These are phyloP conservation scores for Dictyostelium firmibasis DNA, from an alignment of 78 protist species.

Conservation along the genomic window DNA sequence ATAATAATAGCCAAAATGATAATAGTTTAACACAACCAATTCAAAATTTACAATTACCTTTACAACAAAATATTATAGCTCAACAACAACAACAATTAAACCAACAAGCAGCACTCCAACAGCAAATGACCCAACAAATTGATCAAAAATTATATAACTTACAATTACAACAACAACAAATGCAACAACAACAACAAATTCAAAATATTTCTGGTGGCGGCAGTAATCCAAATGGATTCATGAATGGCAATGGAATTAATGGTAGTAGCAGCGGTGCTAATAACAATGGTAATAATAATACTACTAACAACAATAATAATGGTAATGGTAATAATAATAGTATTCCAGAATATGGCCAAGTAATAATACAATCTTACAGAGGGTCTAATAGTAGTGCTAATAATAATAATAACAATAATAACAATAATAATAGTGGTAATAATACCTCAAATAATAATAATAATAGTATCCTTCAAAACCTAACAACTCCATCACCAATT, in stretches of 20 bases:
- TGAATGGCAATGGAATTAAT: background rate
- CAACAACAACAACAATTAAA: constrained; percentile 28
- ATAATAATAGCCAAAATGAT: background rate
- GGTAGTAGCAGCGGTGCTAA: background rate
- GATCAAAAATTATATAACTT: background rate
- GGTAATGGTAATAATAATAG: background rate
- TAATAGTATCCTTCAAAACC: background rate
- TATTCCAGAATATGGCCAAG: background rate
- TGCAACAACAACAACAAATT: background rate
- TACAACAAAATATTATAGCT: background rate
- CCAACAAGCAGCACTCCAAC: background rate
- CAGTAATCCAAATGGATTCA: background rate
- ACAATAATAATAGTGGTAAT: background rate
- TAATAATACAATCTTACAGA: background rate
- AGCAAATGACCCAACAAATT: background rate
- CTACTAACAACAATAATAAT: background rate
- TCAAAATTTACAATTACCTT: background rate
- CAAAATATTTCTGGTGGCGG: background rate
- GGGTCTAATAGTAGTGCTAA: background rate
- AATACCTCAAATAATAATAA: background rate
- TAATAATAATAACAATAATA: background rate
- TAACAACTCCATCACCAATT: background rate
- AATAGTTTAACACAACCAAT: background rate
- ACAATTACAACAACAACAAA: constrained; percentile 11
- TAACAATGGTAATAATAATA: background rate